Evolutionary conservation across 768 basidiomycete species (phyloP).

Genomic region (Mycena vitilis): DNA sequence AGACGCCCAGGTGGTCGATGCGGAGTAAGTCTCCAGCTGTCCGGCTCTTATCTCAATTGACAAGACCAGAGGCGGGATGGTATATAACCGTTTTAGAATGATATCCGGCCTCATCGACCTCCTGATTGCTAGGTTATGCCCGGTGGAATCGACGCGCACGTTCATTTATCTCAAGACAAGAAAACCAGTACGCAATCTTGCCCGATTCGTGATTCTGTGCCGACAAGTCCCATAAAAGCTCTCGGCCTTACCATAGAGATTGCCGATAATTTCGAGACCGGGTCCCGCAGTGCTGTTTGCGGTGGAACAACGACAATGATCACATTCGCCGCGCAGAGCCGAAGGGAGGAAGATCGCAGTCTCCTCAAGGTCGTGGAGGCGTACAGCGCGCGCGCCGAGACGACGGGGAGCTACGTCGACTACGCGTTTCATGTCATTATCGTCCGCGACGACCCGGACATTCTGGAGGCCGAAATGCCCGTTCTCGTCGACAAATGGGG

Average conservation of each 20-base stretch:
- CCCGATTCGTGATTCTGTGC: background rate
- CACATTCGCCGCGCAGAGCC: conserved; percentile 10
- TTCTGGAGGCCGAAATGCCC: conserved; percentile 13
- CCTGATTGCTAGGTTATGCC: conserved; percentile 11
- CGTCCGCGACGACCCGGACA: conserved; percentile 19
- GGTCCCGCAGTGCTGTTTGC: conserved; percentile 19
- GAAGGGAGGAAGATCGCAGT: conserved; percentile 18
- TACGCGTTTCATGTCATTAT: conserved; percentile 22
- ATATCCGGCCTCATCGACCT: background rate
- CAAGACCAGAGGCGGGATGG: conserved; percentile 11
- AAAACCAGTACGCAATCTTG: background rate
- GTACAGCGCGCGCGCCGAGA: conserved; percentile 12
- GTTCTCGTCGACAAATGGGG: conserved; percentile 21
- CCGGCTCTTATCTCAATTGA: background rate
- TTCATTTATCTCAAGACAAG: conserved; percentile 14
- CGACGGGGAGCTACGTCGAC: conserved; percentile 21
- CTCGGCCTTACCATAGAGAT: conserved; percentile 2
- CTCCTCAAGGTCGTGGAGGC: conserved; percentile 22
- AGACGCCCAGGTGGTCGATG: conserved; percentile 6
- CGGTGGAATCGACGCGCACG: conserved; percentile 16
- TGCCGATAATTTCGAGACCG: conserved; percentile 20
- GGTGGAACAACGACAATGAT: conserved; percentile 18
- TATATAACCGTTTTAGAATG: background rate
- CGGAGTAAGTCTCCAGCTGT: background rate
- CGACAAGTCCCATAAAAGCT: background rate